Evolutionary conservation across 2,329 filamentous ascomycete genomes (phyloP).

Genomic region (Fusarium pseudograminearum): DNA sequence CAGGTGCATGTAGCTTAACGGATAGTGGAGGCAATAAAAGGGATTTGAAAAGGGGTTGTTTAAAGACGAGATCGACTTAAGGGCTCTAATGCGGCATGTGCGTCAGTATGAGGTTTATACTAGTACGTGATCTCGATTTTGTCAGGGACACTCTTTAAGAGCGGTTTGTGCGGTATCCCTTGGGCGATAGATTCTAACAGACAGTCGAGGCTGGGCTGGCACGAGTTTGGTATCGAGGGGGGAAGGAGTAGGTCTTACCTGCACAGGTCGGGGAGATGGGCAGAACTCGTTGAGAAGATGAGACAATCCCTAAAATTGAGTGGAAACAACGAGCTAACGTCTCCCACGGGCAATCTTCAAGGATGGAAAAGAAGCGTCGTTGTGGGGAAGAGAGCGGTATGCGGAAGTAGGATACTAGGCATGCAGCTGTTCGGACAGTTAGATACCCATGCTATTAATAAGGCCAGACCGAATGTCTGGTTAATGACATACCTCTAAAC

Average conservation of each 20-base stretch:
- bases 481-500: conserved; percentile 46
- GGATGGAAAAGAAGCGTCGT: conserved; percentile 57
- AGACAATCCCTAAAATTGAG: conserved; percentile 60
- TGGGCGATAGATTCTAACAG: conserved; percentile 37
- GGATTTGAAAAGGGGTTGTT: conserved; percentile 60
- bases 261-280: conserved; percentile 57
- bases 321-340: conserved; percentile 75
- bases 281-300: conserved; percentile 59
- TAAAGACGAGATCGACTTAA: conserved; percentile 61
- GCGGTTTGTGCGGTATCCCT: conserved; percentile 43
- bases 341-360: conserved; percentile 66
- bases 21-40: conserved; percentile 53
- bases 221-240: conserved; percentile 42
- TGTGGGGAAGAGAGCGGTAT: conserved; percentile 56
- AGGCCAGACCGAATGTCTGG: neutral
- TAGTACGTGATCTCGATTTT: conserved; percentile 42
- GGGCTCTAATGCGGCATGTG: conserved; percentile 54
- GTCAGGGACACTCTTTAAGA: conserved; percentile 27
- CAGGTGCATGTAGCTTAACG: conserved; percentile 56
- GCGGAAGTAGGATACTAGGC: conserved; percentile 51
- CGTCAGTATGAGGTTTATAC: conserved; percentile 50
- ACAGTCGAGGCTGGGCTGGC: conserved; percentile 37
- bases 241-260: conserved; percentile 62
- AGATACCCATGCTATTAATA: conserved; percentile 32
- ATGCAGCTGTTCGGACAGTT: conserved; percentile 54